phyloP scores from a whole-genome alignment of 768 basidiomycete genomes.

The Termitomyces sp. region DNA sequence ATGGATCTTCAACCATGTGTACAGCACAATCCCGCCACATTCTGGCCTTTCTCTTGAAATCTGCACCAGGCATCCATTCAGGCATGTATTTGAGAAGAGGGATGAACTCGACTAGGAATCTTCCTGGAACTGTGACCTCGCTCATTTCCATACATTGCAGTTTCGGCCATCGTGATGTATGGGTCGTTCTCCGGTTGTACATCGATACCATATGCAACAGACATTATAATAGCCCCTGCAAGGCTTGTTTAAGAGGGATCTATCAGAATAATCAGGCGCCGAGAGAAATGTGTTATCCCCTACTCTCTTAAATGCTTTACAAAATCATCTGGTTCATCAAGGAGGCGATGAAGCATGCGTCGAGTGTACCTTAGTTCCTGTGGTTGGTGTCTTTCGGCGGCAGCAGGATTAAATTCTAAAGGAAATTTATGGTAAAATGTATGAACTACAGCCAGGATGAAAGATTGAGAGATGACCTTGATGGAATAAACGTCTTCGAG shows the following conservation, averaged over 20 bases:
- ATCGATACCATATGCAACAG: slow-evolving; percentile 31
- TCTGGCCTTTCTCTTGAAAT: slow-evolving; percentile 30
- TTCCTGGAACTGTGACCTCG: slow-evolving; percentile 23
- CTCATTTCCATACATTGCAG: slow-evolving; percentile 25
- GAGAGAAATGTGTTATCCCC: not conserved
- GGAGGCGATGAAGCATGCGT: slow-evolving; percentile 23
- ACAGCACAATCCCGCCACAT: slow-evolving; percentile 17
- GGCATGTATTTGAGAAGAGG: slow-evolving; percentile 31
- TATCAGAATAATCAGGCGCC: not conserved
- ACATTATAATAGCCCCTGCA: slow-evolving; percentile 24
- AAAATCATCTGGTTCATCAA: slow-evolving; percentile 28
- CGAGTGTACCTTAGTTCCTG: slow-evolving; percentile 23
- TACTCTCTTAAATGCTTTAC: slow-evolving; percentile 24
- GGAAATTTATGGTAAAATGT: slow-evolving; percentile 16
- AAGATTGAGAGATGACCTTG: not conserved
- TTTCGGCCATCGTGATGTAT: slow-evolving; percentile 28
- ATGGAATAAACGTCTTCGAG: not conserved
- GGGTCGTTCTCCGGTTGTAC: slow-evolving; percentile 29
- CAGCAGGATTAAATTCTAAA: slow-evolving; percentile 25
- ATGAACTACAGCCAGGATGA: too few relatives aligned
- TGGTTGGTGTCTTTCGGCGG: slow-evolving; percentile 21
- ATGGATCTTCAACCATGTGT: slow-evolving; percentile 22
- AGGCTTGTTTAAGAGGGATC: not conserved
- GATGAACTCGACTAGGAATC: slow-evolving; percentile 29
- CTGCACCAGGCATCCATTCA: slow-evolving; percentile 31